phyloP scores from a whole-genome alignment of 108 stramenopile genomes.

The Pseudonitzschia multiseries region DNA sequence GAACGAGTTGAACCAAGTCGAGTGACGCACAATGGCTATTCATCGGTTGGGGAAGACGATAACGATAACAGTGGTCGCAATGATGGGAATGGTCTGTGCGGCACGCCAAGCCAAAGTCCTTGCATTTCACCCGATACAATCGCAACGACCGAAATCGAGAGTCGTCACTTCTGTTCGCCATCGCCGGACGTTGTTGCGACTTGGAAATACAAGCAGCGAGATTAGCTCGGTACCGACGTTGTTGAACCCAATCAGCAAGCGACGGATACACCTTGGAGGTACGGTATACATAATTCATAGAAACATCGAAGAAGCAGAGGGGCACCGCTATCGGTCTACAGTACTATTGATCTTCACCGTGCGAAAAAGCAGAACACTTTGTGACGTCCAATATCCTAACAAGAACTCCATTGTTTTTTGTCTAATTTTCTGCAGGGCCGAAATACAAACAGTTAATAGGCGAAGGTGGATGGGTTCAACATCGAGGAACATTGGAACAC shows the following conservation, averaged over 20 bases:
- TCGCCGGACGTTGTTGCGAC: neutral
- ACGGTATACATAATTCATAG: neutral
- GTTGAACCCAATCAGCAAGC: conserved; percentile 8
- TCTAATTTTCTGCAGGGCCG: conserved; percentile 2
- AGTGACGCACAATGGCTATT: neutral
- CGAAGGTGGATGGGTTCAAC: conserved; percentile 18
- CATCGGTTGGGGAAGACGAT: neutral
- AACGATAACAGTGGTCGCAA: neutral
- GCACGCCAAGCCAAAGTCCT: neutral
- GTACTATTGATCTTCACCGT: too few relatives aligned
- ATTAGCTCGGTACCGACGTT: neutral
- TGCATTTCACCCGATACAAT: neutral
- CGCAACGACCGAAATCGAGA: neutral
- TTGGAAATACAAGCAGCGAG: neutral
- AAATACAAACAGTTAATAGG: conserved; percentile 1
- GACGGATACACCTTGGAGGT: conserved; percentile 15
- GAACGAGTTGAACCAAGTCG: too few relatives aligned
- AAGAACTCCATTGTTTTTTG: neutral
- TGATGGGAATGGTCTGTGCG: neutral
- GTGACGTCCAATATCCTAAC: neutral
- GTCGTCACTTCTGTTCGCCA: neutral
- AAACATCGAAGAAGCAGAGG: neutral
- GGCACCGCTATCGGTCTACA: too few relatives aligned
- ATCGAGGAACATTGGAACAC: conserved; percentile 3
- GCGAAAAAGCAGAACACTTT: too few relatives aligned